Evolutionary conservation across 2,329 filamentous ascomycete genomes (phyloP), one percentile per base, ranked within the genome.

Genomic region (Diaporthe vaccinii): DNA sequence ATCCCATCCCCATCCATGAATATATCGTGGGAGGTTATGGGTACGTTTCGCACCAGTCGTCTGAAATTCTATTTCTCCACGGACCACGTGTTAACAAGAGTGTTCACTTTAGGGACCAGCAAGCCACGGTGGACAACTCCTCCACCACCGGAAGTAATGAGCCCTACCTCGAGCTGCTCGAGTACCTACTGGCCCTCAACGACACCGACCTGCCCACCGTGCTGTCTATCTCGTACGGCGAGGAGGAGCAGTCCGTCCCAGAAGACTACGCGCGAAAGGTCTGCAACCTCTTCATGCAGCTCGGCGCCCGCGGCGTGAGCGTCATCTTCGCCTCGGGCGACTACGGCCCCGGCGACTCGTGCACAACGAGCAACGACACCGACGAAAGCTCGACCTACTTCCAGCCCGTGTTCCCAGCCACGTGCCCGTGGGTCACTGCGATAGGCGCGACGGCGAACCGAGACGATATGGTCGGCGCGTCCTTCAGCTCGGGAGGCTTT

Each of bases 271-370:
- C 91, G 25, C 84, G 85, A 65, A 87, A 88, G 69, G 90, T 92
- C 17, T 94, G 92, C 84, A 87, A 89, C 77, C 85, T 91, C 77
- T 91, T 93, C 78, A 90, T 89, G 58, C 88, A 93, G 78, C 89
- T 94, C 44, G 92, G 91, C n/a, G 89, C 90, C 2, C 90, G 92
- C 55, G 93, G 92, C n/a, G 88, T 92, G 5, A 89, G 89, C 1
- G 85, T 93, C n/a, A 83, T 94, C 41, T 91, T 93, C 80, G 86
- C 89, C 15, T 90, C 88, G 0, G 84, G 84, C 86, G 92, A 74
- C 87, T 94, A 22, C 31, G 65, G 65, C 17, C 39, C 44, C 1
- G 65, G 65, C 8, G 83, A 82, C 68, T 85, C 84, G 2, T 91
- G 90, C 80, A 82, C 86, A 74, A 86, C 85, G 59, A 91, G 91